Conservation (phyloP, 208 protist species). For the Leptomonas pyrrhocoris region DNA sequence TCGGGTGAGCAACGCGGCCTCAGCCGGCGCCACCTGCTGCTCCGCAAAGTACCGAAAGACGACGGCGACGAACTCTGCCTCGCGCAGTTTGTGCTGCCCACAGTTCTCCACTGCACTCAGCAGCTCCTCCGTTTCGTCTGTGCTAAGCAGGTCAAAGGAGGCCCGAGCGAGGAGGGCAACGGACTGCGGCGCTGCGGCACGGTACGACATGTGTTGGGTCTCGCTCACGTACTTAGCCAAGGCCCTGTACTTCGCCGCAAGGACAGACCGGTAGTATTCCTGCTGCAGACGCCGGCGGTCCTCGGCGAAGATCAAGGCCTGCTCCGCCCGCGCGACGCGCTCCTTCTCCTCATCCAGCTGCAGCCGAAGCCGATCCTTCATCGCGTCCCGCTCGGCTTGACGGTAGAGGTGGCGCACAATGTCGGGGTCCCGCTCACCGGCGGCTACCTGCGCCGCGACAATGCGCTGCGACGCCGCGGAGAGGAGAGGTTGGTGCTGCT, state of each 20-base stretch:
- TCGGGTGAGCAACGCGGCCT: conserved; percentile 21
- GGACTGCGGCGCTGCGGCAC: conserved; percentile 35
- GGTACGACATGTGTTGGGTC: conserved; percentile 30
- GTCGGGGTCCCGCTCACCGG: conserved; percentile 48
- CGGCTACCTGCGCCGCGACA: conserved; percentile 44
- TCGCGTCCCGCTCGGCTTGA: conserved; percentile 19
- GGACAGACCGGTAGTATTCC: conserved; percentile 47
- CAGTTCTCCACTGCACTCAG: conserved; percentile 49
- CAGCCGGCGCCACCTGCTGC: conserved; percentile 3
- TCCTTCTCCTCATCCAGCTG: conserved; percentile 40
- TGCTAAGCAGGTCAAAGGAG: conserved; percentile 56
- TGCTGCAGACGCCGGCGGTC: conserved; percentile 38
- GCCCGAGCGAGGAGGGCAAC: conserved; percentile 58
- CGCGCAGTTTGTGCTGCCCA: conserved; percentile 33
- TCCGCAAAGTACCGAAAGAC: conserved; percentile 30
- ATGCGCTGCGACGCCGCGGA: conserved; percentile 61
- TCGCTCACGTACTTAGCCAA: conserved; percentile 33
- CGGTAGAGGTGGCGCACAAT: conserved; percentile 48
- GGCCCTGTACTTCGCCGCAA: conserved; percentile 64
- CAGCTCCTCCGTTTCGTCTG: conserved; percentile 69
- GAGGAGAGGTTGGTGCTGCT: conserved; percentile 45
- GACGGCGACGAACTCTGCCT: conserved; percentile 52
- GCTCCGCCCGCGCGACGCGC: conserved; percentile 27
- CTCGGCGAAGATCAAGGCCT: conserved; percentile 27
- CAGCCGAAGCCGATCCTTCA: conserved; percentile 19